Evolutionary conservation across 305 asterid genomes (phyloP).

Genomic region (Solanum hybrid): DNA sequence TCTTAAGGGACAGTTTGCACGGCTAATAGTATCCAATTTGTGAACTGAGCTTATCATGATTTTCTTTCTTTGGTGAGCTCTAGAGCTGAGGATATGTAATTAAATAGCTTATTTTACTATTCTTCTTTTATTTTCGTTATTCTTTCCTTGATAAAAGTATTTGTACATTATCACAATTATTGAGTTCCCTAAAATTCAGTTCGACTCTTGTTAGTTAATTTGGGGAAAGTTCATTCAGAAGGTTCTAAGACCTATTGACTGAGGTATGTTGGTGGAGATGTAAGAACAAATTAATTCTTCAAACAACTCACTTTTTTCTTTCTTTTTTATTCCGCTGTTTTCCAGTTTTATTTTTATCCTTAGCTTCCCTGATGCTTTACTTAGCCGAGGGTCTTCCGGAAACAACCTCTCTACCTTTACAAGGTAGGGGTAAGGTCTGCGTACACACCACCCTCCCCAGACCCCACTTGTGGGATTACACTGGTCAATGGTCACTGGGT

Average conservation of each 20-base stretch:
- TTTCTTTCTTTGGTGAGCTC: not conserved
- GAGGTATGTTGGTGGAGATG: not conserved
- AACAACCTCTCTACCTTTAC: not conserved
- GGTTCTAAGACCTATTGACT: not conserved
- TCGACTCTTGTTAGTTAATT: not conserved
- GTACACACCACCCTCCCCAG: not conserved
- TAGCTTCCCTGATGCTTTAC: not conserved
- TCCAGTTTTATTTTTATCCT: not conserved
- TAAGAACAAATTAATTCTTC: not conserved
- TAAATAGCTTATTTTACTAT: not conserved
- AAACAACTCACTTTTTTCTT: not conserved
- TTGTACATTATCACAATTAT: not conserved
- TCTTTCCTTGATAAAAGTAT: not conserved
- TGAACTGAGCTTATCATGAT: not conserved
- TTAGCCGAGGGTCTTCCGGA: not conserved
- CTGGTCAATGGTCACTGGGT: not conserved
- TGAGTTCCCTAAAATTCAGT: not conserved
- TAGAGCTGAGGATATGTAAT: not conserved
- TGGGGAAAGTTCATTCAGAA: not conserved
- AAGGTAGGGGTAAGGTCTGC: not conserved
- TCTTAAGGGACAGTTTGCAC: not conserved
- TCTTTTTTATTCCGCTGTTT: not conserved
- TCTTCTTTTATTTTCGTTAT: not conserved
- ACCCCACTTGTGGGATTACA: not conserved
- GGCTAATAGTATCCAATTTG: not conserved